Percentiles rank a stretch among this genome's conserved stretches.
These are phyloP conservation scores for Volvariella volvacea DNA, from an alignment of 1,284 basidiomycete species.

Conservation along the genomic window DNA sequence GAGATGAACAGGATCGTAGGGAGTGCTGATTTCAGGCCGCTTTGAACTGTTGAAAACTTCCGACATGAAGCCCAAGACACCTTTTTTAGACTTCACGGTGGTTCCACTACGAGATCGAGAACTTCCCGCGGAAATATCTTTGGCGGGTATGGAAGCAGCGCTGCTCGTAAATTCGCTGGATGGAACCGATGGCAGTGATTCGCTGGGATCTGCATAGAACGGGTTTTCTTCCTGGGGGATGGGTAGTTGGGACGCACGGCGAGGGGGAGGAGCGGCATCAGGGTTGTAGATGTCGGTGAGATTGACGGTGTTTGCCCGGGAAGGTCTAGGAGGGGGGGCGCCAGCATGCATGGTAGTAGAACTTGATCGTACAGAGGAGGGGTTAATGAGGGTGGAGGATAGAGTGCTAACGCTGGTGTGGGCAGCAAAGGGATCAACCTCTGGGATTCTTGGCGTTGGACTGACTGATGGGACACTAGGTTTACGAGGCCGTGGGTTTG, in stretches of 20 bases:
- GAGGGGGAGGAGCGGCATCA: slow-evolving; percentile 28
- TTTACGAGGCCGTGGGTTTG: slow-evolving; percentile 40
- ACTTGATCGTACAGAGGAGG: slow-evolving; percentile 14
- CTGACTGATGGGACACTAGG: slow-evolving; percentile 31
- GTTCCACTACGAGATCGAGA: slow-evolving; percentile 58
- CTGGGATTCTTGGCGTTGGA: slow-evolving; percentile 26
- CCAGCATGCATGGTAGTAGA: slow-evolving; percentile 22
- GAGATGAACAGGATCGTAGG: slow-evolving; percentile 99
- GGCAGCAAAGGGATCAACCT: slow-evolving; percentile 56
- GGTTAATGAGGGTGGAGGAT: slow-evolving; percentile 19
- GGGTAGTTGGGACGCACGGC: slow-evolving; percentile 48
- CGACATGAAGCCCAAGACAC: slow-evolving; percentile 70
- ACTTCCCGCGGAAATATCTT: slow-evolving; percentile 22
- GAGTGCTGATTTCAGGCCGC: slow-evolving; percentile 92
- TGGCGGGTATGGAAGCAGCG: slow-evolving; percentile 11
- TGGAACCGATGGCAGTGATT: slow-evolving; percentile 33
- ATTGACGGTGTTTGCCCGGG: slow-evolving; percentile 73
- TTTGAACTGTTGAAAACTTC: slow-evolving; percentile 79
- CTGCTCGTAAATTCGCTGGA: slow-evolving; percentile 21
- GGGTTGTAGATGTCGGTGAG: slow-evolving; percentile 62
- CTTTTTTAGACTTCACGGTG: slow-evolving; percentile 60
- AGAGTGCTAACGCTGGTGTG: slow-evolving; percentile 25
- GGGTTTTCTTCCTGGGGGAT: slow-evolving; percentile 24
- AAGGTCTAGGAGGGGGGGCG: slow-evolving; percentile 66
- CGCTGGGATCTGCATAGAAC: slow-evolving; percentile 39